Conservation (phyloP, 2,329 filamentous ascomycete genomes). For the Clonostachys sp. region DNA sequence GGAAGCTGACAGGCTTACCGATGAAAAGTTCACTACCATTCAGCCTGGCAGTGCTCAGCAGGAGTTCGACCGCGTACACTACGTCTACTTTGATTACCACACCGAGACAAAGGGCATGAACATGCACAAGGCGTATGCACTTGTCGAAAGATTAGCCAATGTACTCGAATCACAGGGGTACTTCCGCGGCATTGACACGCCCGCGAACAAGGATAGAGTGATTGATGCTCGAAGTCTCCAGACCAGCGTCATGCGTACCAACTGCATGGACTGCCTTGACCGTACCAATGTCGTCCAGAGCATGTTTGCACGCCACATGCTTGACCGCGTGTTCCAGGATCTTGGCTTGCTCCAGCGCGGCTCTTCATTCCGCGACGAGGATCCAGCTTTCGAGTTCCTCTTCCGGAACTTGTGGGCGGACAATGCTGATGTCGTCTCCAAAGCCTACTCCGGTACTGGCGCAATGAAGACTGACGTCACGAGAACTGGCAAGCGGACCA, state of each 20-base stretch:
- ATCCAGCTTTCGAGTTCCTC: conserved; percentile 77
- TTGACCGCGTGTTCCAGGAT: conserved; percentile 86
- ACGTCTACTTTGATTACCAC: conserved; percentile 98
- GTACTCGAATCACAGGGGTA: conserved; percentile 79
- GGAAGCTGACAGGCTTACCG: conserved; percentile 60
- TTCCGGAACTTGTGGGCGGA: conserved; percentile 99
- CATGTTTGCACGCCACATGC: conserved; percentile 85
- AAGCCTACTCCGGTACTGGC: conserved; percentile 90
- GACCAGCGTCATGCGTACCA: conserved; percentile 88
- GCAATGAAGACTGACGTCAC: conserved; percentile 98
- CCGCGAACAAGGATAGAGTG: conserved; percentile 62
- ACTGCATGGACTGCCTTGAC: conserved; percentile 99
- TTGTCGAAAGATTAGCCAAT: conserved; percentile 77
- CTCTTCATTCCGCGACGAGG: conserved; percentile 70
- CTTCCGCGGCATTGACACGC: conserved; percentile 87
- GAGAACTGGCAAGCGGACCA: conserved; percentile 85
- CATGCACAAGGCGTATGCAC: conserved; percentile 85
- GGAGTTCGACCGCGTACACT: conserved; percentile 81
- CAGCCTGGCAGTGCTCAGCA: conserved; percentile 56
- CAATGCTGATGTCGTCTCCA: conserved; percentile 93
- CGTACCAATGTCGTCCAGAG: conserved; percentile 97
- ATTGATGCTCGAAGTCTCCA: conserved; percentile 80
- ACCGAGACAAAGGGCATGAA: conserved; percentile 92
- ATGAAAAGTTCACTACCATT: conserved; percentile 78
- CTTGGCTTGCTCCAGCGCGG: conserved; percentile 73